Base-by-base conservation (phyloP, 2,329 filamentous ascomycete genomes). In the Penicillium griseofulvum region DNA sequence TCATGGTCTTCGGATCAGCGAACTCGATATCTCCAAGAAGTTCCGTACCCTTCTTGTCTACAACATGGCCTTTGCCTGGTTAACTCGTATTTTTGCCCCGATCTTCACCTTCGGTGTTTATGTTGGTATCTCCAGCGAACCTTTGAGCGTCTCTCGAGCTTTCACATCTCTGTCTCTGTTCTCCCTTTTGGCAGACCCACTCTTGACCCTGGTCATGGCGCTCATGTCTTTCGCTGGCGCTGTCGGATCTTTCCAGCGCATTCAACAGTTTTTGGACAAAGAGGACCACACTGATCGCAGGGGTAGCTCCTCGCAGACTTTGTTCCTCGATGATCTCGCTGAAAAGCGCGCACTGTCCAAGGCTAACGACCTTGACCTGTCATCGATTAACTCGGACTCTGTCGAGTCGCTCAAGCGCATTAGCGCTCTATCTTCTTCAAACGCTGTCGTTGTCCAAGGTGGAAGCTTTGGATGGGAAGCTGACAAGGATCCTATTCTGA, bases 101-200 rank as follows among this genome's bases (percentile, higher is more conserved):
- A 77, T 79, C 39, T 60, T 78, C 26, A 76, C 77, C 1, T 78
- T 80, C 46, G 74, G 72, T 5, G 74, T 77, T 11, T 80, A 77
- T 50, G 72, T 74, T 1, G 62, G 74, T 9, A 67, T 78, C 28
- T 72, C 76, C 2, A 67, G 69, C 36, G 72, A 70, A 10, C 69
- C 68, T 5, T 64, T 80, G 19, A 74, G 75, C 38, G 75, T 75
- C 4, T 70, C 75, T 3, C 73, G 67, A 9, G 74, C 76, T 1
- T 80, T 78, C 57, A 79, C 78, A 1, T 77, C 78, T 2, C 59
- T 81, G 4, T 78, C 78, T 0, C 72, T 81, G 0, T 78, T 80
- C 51, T 71, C 75, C 0, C 69, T 81, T 8, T 61, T 80, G 3
- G 70, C 77, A 1, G 76, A 80, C 39, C 78, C 78, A 5, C 69